phyloP scores from a whole-genome alignment of 345 rosid genomes.

The Combretum micranthum region DNA sequence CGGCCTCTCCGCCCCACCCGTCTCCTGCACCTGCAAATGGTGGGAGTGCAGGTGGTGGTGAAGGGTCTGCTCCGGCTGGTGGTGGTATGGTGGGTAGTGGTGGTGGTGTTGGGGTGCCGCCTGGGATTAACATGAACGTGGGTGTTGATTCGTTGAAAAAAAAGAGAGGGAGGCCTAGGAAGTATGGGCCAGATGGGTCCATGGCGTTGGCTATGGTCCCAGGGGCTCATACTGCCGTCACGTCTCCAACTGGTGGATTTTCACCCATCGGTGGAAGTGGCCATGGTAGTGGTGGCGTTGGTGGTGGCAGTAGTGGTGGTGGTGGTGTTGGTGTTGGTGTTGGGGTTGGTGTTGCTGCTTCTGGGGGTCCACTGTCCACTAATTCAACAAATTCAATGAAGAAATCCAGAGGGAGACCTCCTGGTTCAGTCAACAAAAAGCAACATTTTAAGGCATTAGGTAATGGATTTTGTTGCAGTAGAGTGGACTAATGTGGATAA shows the following conservation, averaged over 20 bases:
- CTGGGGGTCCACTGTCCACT: constrained; percentile 10
- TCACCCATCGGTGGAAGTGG: background rate
- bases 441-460: constrained; percentile 49
- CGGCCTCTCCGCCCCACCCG: constrained; percentile 11
- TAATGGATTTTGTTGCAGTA: constrained; percentile 10
- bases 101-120: constrained; percentile 3
- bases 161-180: constrained; percentile 71
- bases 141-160: constrained; percentile 33
- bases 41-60: constrained; percentile 5
- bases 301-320: background rate
- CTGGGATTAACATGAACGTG: constrained; percentile 28
- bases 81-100: constrained; percentile 6
- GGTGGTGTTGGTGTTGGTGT: constrained; percentile 6
- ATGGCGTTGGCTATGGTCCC: constrained; percentile 33
- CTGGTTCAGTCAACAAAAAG: constrained; percentile 63
- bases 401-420: constrained; percentile 85
- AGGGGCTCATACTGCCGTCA: constrained; percentile 13
- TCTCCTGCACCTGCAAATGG: constrained; percentile 2
- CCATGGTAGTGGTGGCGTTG: constrained; percentile 1
- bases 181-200: constrained; percentile 56
- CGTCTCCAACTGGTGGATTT: constrained; percentile 6
- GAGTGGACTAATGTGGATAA: background rate
- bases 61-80: constrained; percentile 8
- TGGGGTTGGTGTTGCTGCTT: constrained; percentile 19
- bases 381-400: constrained; percentile 38